Conservation (phyloP, 2,329 filamentous ascomycete genomes). For the Xylariaceae sp. region DNA sequence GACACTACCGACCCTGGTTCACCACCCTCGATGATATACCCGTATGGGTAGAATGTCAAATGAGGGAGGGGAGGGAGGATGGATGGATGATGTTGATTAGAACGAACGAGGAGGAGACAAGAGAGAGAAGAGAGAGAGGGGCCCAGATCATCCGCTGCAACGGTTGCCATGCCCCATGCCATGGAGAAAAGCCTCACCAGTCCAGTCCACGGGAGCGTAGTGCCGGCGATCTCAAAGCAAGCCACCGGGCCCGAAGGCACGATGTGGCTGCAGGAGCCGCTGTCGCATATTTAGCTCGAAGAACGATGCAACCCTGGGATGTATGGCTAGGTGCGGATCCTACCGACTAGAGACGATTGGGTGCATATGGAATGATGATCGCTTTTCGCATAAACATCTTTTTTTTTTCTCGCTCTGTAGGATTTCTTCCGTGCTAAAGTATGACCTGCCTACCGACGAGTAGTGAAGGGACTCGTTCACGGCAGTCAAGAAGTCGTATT, state of each 20-base stretch:
- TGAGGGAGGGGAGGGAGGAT: too few species aligned
- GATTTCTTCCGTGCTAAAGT: neutral
- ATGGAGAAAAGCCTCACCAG: conserved; percentile 4
- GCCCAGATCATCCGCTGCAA: neutral
- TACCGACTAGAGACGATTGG: neutral
- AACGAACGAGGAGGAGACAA: neutral
- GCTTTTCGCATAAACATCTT: too few species aligned
- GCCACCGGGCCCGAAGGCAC: conserved; percentile 19
- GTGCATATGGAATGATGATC: too few species aligned
- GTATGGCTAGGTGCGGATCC: conserved; percentile 10
- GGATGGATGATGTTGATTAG: neutral
- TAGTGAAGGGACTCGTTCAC: too few species aligned
- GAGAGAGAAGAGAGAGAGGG: too few species aligned
- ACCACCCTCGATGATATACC: too few species aligned
- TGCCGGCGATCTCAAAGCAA: conserved; percentile 18
- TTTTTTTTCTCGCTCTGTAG: neutral
- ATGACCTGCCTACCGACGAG: too few species aligned
- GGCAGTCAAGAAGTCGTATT: too few species aligned
- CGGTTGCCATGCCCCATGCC: neutral
- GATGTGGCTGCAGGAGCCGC: conserved; percentile 24
- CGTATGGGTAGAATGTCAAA: too few species aligned
- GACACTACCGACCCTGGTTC: too few species aligned
- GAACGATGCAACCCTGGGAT: conserved; percentile 20
- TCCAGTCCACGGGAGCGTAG: conserved; percentile 8
- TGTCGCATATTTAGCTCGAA: conserved; percentile 16